phyloP scores from a whole-genome alignment of 441 rosid genomes.

The Populus tomentosa region DNA sequence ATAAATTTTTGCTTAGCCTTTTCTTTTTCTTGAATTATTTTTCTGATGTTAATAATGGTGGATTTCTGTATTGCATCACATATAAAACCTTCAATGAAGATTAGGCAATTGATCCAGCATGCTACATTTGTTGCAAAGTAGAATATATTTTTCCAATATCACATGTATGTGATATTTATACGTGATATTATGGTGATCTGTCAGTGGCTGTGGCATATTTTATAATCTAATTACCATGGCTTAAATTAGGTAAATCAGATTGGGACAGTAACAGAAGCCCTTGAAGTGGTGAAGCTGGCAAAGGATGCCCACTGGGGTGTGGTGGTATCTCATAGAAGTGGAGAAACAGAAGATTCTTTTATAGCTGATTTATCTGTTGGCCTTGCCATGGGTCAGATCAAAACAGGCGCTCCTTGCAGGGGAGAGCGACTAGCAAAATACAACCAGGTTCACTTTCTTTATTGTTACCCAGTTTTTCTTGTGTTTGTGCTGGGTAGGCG shows the following conservation, averaged over 20 bases:
- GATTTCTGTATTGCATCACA: not conserved
- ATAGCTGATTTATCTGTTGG: conserved; percentile 91
- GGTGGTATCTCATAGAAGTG: conserved; percentile 80
- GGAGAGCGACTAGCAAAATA: conserved; percentile 93
- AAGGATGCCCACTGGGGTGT: conserved; percentile 93
- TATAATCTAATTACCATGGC: not conserved
- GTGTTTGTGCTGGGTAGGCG: not conserved
- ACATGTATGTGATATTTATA: not conserved
- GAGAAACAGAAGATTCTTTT: conserved; percentile 91
- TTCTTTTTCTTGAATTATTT: not conserved
- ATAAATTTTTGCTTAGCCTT: not conserved
- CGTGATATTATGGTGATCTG: not conserved
- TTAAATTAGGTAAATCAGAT: conserved; percentile 79
- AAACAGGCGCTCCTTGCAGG: conserved; percentile 98
- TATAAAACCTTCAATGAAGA: not conserved
- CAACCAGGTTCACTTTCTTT: conserved; percentile 63
- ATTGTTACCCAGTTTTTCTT: not conserved
- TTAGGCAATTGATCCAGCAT: not conserved
- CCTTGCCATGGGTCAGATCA: conserved; percentile 74
- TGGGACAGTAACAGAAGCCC: conserved; percentile 91
- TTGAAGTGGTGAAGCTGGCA: conserved; percentile 85
- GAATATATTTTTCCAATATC: not conserved
- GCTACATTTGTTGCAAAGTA: not conserved
- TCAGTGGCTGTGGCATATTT: not conserved
- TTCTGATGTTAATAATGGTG: not conserved